Conservation (phyloP, 2,329 filamentous ascomycete genomes). For the Penicillium oxalicum region DNA sequence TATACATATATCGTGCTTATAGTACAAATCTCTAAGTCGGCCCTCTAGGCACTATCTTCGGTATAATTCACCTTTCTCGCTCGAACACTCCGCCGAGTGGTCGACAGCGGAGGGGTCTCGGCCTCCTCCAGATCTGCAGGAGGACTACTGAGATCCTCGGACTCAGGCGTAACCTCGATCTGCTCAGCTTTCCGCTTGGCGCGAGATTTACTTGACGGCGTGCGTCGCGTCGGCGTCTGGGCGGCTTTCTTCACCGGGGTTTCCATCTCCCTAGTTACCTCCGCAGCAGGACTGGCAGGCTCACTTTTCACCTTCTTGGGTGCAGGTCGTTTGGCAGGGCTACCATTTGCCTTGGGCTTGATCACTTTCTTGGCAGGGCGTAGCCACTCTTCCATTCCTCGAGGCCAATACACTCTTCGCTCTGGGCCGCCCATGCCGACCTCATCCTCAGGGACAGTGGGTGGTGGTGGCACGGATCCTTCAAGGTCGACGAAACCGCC, state of each 20-base stretch:
- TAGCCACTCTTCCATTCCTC: slow-evolving; percentile 85
- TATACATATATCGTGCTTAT: too few species aligned
- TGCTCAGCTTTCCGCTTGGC: slow-evolving; percentile 30
- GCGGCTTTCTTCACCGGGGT: slow-evolving; percentile 13
- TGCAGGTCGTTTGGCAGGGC: slow-evolving; percentile 15
- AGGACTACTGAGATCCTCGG: slow-evolving; percentile 16
- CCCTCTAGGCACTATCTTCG: slow-evolving; percentile 26
- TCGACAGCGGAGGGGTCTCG: slow-evolving; percentile 3
- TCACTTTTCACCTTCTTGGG: slow-evolving; percentile 20
- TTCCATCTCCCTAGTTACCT: slow-evolving; percentile 2
- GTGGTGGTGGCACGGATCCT: slow-evolving; percentile 39
- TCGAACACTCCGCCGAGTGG: slow-evolving; percentile 27
- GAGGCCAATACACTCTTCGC: slow-evolving; percentile 81
- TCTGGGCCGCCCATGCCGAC: slow-evolving; percentile 81
- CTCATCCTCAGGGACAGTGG: slow-evolving; percentile 58
- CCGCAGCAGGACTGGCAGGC: slow-evolving; percentile 3
- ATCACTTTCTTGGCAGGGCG: slow-evolving; percentile 64
- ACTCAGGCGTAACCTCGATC: slow-evolving; percentile 21
- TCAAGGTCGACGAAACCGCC: slow-evolving; percentile 35
- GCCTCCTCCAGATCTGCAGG: slow-evolving; percentile 3
- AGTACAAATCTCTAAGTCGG: too few species aligned
- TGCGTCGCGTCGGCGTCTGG: slow-evolving; percentile 9
- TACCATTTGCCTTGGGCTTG: slow-evolving; percentile 18
- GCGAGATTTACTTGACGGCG: slow-evolving; percentile 16
- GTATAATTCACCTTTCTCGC: slow-evolving; percentile 32